Evolutionary conservation across 306 rosid genomes (phyloP).

Genomic region (Begonia loranthoides): DNA sequence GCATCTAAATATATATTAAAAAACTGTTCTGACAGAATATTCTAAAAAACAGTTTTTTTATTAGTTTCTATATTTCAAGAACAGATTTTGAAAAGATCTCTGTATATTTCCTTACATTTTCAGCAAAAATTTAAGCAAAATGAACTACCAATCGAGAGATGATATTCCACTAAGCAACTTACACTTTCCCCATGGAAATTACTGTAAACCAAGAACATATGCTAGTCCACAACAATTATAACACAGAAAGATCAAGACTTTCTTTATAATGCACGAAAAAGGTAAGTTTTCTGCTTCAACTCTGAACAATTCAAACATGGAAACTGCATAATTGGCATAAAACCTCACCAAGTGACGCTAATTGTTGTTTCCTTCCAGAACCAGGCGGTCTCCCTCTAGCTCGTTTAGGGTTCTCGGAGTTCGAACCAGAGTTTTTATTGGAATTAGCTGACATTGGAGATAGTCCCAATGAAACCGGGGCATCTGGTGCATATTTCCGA

Average conservation of each 20-base stretch:
- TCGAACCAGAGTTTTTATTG: conserved; percentile 34
- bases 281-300: neutral
- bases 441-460: conserved; percentile 48
- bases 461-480: conserved; percentile 56
- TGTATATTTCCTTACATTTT: too few relatives aligned
- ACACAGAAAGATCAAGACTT: neutral
- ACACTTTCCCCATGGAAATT: too few relatives aligned
- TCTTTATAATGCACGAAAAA: neutral
- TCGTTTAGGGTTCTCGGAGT: conserved; percentile 32
- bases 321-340: neutral
- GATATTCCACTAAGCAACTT: too few relatives aligned
- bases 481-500: conserved; percentile 77
- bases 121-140: too few relatives aligned
- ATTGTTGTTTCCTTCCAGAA: conserved; percentile 77
- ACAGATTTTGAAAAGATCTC: too few relatives aligned
- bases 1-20: too few relatives aligned
- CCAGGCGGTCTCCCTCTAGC: conserved; percentile 82
- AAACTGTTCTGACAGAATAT: too few relatives aligned
- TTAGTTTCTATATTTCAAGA: too few relatives aligned
- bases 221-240: neutral
- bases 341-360: conserved; percentile 50
- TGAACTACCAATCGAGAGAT: too few relatives aligned
- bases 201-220: neutral
- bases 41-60: too few relatives aligned
- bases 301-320: too few relatives aligned